phyloP scores from a whole-genome alignment of 148 eudicot species.

The Euryodendron excelsum region DNA sequence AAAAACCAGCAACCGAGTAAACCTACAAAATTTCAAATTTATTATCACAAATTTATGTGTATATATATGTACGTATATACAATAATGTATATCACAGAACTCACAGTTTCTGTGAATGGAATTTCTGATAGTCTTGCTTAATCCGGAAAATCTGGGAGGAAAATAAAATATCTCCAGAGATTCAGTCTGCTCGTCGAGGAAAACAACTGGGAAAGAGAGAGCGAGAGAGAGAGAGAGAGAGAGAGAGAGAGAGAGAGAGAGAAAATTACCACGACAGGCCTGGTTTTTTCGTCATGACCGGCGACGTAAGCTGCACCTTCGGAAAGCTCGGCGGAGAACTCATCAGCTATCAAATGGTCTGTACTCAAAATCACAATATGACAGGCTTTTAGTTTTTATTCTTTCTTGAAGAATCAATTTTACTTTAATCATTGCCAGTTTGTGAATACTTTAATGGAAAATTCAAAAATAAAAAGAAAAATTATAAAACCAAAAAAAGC shows the following conservation, averaged over 20 bases:
- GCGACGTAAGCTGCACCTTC: slow-evolving; percentile 93
- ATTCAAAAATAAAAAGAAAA: slow-evolving; percentile 1
- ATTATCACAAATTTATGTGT: no score
- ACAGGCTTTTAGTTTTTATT: not conserved
- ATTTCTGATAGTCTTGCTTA: slow-evolving; percentile 94
- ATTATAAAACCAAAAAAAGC: slow-evolving; percentile 13
- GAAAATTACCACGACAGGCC: slow-evolving; percentile 68
- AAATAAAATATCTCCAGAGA: not conserved
- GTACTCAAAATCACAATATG: not conserved
- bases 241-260: not conserved
- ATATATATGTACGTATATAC: no score
- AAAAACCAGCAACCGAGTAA: slow-evolving; percentile 83
- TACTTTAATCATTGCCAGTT: slow-evolving; percentile 6
- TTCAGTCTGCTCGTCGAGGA: not conserved
- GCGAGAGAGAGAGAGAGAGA: not conserved
- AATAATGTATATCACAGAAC: not conserved
- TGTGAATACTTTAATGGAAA: slow-evolving; percentile 26
- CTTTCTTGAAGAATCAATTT: not conserved
- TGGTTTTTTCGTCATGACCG: slow-evolving; percentile 79
- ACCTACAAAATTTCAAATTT: slow-evolving; percentile 30
- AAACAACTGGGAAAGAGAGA: not conserved
- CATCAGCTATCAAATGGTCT: slow-evolving; percentile 90
- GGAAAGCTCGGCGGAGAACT: slow-evolving; percentile 85
- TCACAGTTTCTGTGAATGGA: slow-evolving; percentile 85
- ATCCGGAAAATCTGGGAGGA: slow-evolving; percentile 69